These are phyloP conservation scores for Phyllostachys edulis DNA, from an alignment of 176 grass and related monocot species.

Conservation along the genomic window DNA sequence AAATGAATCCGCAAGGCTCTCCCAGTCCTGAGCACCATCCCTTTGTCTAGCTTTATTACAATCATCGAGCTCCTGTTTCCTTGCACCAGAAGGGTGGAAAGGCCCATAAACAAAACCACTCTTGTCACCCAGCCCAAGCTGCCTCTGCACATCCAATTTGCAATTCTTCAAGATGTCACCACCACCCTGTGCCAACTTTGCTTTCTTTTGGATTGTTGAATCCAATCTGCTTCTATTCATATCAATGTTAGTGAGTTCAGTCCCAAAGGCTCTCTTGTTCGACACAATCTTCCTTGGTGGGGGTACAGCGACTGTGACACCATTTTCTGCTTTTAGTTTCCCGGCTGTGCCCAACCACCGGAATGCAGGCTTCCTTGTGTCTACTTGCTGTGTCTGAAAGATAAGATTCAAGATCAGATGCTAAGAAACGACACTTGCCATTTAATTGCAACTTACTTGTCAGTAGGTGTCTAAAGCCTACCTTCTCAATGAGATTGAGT, in stretches of 20 bases:
- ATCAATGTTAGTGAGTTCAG: conserved; percentile 71
- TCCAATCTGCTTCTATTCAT: conserved; percentile 45
- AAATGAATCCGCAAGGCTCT: conserved; percentile 66
- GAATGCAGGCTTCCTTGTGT: conserved; percentile 77
- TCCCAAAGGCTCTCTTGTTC: conserved; percentile 83
- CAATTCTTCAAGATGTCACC: conserved; percentile 51
- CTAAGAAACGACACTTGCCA: background rate
- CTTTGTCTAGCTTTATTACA: conserved; percentile 34
- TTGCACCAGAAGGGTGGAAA: conserved; percentile 63
- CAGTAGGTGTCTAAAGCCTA: conserved; percentile 7
- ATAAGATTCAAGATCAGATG: conserved; percentile 22
- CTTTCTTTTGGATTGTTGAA: conserved; percentile 49
- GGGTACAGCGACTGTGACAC: conserved; percentile 33
- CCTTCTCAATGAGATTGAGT: conserved; percentile 92
- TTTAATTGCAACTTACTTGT: background rate
- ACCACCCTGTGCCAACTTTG: conserved; percentile 20
- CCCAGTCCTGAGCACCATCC: conserved; percentile 55
- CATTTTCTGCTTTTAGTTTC: conserved; percentile 39
- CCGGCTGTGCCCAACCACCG: conserved; percentile 59
- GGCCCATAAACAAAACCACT: conserved; percentile 75
- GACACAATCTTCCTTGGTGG: conserved; percentile 22
- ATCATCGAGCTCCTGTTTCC: conserved; percentile 37
- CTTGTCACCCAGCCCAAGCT: conserved; percentile 36
- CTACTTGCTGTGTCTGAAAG: conserved; percentile 61
- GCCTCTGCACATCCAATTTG: conserved; percentile 46